Conservation (phyloP, 257 asterid species). For the Solanum pennellii region DNA sequence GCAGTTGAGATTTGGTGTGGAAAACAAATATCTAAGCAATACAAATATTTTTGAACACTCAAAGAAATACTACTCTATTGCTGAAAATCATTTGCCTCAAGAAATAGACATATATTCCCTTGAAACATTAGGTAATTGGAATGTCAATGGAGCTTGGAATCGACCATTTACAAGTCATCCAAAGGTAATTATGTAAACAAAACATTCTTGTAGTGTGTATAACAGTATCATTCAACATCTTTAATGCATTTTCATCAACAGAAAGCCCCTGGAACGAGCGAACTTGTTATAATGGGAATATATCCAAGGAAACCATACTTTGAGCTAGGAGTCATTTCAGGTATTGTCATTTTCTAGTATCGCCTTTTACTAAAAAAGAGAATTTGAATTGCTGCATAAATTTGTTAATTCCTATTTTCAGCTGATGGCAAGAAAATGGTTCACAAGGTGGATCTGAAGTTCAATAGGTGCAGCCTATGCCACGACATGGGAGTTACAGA, state of each 20-base stretch:
- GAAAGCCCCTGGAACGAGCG: slow-evolving; percentile 53
- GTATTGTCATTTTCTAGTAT: slow-evolving; percentile 3
- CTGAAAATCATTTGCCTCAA: slow-evolving; percentile 57
- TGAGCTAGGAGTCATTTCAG: slow-evolving; percentile 61
- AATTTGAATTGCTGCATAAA: background rate
- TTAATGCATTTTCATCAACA: background rate
- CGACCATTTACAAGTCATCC: slow-evolving; percentile 76
- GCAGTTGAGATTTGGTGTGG: slow-evolving; percentile 33
- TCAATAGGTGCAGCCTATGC: slow-evolving; percentile 48
- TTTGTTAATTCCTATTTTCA: background rate
- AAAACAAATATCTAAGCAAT: background rate
- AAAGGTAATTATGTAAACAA: slow-evolving; percentile 21
- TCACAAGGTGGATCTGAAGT: slow-evolving; percentile 51
- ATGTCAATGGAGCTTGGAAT: slow-evolving; percentile 37
- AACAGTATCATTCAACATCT: background rate
- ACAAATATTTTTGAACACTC: slow-evolving; percentile 58
- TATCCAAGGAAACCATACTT: slow-evolving; percentile 40
- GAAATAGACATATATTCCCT: slow-evolving; percentile 38
- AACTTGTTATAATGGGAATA: slow-evolving; percentile 55
- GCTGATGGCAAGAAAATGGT: slow-evolving; percentile 50
- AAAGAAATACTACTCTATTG: slow-evolving; percentile 39
- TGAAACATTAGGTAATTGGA: slow-evolving; percentile 42
- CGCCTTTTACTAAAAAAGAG: background rate
- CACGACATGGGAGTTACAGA: slow-evolving; percentile 55
- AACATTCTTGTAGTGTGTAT: background rate